phyloP scores from a whole-genome alignment of 1,284 basidiomycete species.

The Irpex sp. region DNA sequence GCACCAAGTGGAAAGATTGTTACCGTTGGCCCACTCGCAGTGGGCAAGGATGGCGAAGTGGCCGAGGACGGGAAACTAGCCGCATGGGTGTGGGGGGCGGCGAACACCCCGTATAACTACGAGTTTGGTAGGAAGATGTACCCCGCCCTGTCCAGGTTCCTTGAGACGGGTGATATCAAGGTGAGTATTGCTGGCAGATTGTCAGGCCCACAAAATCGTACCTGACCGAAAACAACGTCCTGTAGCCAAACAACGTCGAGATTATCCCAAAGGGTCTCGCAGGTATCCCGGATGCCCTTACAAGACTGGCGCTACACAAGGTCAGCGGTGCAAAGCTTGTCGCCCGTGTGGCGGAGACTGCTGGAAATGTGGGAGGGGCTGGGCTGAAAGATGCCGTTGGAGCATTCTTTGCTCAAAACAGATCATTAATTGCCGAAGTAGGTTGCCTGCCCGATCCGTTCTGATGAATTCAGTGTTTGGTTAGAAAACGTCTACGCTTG shows the following conservation, averaged over 20 bases:
- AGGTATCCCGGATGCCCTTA: conserved; percentile 24
- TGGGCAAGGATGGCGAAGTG: neutral
- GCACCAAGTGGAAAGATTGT: conserved; percentile 4
- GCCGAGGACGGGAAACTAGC: conserved; percentile 8
- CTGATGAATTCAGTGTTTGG: neutral
- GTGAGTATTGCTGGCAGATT: conserved; percentile 1
- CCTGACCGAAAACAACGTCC: neutral
- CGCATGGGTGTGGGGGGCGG: conserved; percentile 5
- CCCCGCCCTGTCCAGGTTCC: conserved; percentile 8
- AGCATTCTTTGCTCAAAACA: neutral
- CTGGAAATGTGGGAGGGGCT: conserved; percentile 2
- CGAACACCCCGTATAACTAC: conserved; percentile 6
- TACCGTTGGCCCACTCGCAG: neutral
- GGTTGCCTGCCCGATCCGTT: neutral
- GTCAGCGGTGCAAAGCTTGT: conserved; percentile 29
- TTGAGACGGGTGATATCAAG: conserved; percentile 12
- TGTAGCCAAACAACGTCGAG: conserved; percentile 19
- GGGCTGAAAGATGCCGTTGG: neutral
- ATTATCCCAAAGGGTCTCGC: conserved; percentile 26
- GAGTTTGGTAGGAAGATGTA: conserved; percentile 11
- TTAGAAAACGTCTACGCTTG: too few relatives aligned
- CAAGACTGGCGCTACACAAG: conserved; percentile 16
- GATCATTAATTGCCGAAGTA: neutral
- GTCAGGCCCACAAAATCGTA: neutral
- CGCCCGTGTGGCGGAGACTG: conserved; percentile 25